Conservation (phyloP, 2,329 filamentous ascomycete genomes). For the Gnomoniopsis sp. region DNA sequence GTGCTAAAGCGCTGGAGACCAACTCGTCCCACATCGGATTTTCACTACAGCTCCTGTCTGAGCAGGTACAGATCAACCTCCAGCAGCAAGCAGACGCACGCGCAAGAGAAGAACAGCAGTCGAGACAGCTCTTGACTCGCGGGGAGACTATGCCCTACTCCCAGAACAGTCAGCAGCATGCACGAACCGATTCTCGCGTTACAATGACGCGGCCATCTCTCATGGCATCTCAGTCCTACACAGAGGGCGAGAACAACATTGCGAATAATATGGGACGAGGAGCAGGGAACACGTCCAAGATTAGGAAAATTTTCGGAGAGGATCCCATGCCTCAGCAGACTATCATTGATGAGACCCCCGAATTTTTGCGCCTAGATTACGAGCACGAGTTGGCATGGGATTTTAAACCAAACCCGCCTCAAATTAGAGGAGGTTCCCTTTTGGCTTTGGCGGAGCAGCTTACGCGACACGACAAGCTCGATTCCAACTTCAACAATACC, state of each 20-base stretch:
- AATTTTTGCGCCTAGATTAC: slow-evolving; percentile 81
- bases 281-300: slow-evolving; percentile 53
- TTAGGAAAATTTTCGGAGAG: slow-evolving; percentile 64
- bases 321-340: slow-evolving; percentile 50
- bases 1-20: slow-evolving; percentile 77
- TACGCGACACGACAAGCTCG: slow-evolving; percentile 91
- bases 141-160: slow-evolving; percentile 56
- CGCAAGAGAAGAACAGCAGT: slow-evolving; percentile 41
- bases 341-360: slow-evolving; percentile 71
- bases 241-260: slow-evolving; percentile 53
- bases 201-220: slow-evolving; percentile 45
- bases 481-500: slow-evolving; percentile 94
- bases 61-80: slow-evolving; percentile 64
- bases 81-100: slow-evolving; percentile 45
- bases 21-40: slow-evolving; percentile 85
- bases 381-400: slow-evolving; percentile 91
- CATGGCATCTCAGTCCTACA: slow-evolving; percentile 59
- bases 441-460: slow-evolving; percentile 89
- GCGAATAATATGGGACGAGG: slow-evolving; percentile 54
- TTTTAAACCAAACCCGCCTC: slow-evolving; percentile 68
- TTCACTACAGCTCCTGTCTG: slow-evolving; percentile 81
- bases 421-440: slow-evolving; percentile 85
- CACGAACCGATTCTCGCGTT: slow-evolving; percentile 54
- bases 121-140: slow-evolving; percentile 53
- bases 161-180: slow-evolving; percentile 36